Evolutionary conservation across 2,329 filamentous ascomycete genomes (phyloP), one percentile per base, ranked within the genome.

Genomic region (Chrysoporthe deuterocubensis): DNA sequence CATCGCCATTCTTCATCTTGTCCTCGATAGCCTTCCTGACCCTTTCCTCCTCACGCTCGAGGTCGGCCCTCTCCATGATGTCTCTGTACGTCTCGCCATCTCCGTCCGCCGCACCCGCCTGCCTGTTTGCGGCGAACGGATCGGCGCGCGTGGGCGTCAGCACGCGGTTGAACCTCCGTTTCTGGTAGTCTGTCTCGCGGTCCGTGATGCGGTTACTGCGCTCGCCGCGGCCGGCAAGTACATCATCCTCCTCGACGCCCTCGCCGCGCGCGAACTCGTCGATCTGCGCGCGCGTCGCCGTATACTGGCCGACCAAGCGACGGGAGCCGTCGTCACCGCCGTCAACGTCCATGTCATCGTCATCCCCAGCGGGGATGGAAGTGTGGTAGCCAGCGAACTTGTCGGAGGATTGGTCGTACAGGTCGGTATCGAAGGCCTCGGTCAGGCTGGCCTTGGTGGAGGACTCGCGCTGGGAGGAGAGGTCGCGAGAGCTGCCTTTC

Each of bases 111-210:
- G 86, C 87, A 68, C 89, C 89, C 60, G 86, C 88, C 77, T 92
- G 87, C 71, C 88, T 83, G 76, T 94, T 92, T 71, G 90, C 88
- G 37, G 92, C 91, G 76, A 97, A 97, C 0, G 93, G 90, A 77
- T 97, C 94, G 70, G 90, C 92, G 75, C 93, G 90, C 9, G 92
- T 94, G 4, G 94, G 94, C 32, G 93, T 96, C 71, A 98, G 84
- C 64, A 88, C 90, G 70, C 96, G 93, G 77, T 97, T 90, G 79
- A 97, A 96, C 69, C 94, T 90, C 72, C 94, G 92, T 81, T 97
- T 97, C 81, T 99, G 96, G 78, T 99, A 99, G 76, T 98, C 95
- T 71, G 94, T 96, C 83, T 98, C 95, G 75, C 96, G 91, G 77
- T 96, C 95, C 70, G 90, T 85, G 76, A 99, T 98, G 74, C 95